These are phyloP conservation scores for Candolleomyces eurysporus DNA, from an alignment of 768 basidiomycete genomes.

Conservation along the genomic window DNA sequence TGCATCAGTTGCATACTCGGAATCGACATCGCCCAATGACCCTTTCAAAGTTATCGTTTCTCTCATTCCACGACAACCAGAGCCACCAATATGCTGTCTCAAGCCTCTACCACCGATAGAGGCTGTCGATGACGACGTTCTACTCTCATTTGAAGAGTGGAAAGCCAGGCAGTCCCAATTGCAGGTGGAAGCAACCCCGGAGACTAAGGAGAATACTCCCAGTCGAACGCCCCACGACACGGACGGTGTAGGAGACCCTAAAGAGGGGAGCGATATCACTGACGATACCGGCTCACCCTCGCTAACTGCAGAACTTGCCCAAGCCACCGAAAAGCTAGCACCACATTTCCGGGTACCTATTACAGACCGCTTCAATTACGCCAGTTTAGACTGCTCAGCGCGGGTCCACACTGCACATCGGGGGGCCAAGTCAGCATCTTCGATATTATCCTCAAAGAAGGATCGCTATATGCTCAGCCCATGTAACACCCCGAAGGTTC, in stretches of 20 bases:
- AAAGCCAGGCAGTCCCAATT: conserved; percentile 60
- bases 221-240: conserved; percentile 2
- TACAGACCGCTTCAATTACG: conserved; percentile 93
- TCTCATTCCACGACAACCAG: conserved; percentile 46
- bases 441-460: conserved; percentile 85
- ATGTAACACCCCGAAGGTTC: conserved; percentile 59
- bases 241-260: conserved; percentile 10
- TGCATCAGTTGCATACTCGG: conserved; percentile 31
- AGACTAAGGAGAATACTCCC: conserved; percentile 22
- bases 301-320: conserved; percentile 17
- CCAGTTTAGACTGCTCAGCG: conserved; percentile 88
- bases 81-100: conserved; percentile 68
- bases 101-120: conserved; percentile 50
- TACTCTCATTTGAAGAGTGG: conserved; percentile 89
- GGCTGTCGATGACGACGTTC: conserved; percentile 55
- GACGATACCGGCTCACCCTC: conserved; percentile 9
- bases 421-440: conserved; percentile 75
- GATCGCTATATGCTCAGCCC: conserved; percentile 98
- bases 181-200: conserved; percentile 32
- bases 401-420: conserved; percentile 84
- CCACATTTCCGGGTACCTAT: conserved; percentile 73
- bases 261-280: conserved; percentile 8
- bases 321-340: conserved; percentile 34
- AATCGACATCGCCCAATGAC: conserved; percentile 46
- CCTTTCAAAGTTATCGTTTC: conserved; percentile 58